These are phyloP conservation scores for Diplosphaera chodatii DNA, from an alignment of 139 green algal species.

Conservation along the genomic window DNA sequence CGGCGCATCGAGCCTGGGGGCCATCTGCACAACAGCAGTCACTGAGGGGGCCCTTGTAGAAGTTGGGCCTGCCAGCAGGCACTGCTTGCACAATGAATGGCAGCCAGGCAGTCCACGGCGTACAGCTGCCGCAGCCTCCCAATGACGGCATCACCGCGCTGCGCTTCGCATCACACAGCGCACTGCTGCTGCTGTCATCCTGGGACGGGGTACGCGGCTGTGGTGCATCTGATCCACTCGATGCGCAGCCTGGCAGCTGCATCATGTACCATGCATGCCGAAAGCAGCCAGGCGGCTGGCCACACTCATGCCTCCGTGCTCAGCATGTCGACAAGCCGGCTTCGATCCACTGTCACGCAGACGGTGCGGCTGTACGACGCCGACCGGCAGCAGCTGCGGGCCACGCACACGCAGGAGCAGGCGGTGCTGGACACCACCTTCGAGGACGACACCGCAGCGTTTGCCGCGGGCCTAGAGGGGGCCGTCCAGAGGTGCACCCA, in stretches of 20 bases:
- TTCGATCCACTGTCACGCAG: constrained; percentile 15
- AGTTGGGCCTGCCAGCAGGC: no score
- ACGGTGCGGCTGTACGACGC: constrained; percentile 63
- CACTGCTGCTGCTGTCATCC: constrained; percentile 57
- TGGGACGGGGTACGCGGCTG: constrained; percentile 60
- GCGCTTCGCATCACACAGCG: constrained; percentile 36
- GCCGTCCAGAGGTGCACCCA: constrained; percentile 44
- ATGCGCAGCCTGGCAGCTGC: no score
- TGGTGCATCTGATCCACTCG: neutral
- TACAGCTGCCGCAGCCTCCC: constrained; percentile 33
- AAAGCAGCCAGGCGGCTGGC: no score
- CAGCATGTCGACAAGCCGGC: neutral
- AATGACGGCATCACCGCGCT: constrained; percentile 62
- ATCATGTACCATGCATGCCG: neutral
- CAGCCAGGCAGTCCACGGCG: constrained; percentile 3
- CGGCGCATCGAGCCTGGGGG: no score
- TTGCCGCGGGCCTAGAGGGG: constrained; percentile 50
- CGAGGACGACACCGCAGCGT: constrained; percentile 43
- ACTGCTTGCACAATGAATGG: no score
- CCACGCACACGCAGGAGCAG: constrained; percentile 32
- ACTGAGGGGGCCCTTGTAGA: no score
- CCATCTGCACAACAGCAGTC: no score
- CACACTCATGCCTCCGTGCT: no score
- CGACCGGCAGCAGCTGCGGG: constrained; percentile 14
- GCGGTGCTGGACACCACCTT: constrained; percentile 72